These are phyloP conservation scores for Xylariaceae sp. DNA, from an alignment of 2,329 filamentous ascomycete species.

Conservation along the genomic window DNA sequence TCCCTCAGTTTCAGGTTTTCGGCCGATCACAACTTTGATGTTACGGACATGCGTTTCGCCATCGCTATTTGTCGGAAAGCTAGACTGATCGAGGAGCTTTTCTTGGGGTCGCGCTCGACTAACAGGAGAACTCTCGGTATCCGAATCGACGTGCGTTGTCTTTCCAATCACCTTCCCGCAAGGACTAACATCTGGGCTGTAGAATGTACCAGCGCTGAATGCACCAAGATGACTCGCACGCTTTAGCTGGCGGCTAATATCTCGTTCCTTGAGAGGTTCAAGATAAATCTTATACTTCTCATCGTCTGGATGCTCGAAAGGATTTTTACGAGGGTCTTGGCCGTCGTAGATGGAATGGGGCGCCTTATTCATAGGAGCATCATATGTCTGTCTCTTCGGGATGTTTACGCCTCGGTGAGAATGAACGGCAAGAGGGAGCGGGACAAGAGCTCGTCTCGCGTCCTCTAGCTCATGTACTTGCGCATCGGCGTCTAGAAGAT, in stretches of 20 bases:
- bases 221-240: conserved; percentile 37
- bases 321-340: neutral
- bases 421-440: conserved; percentile 28
- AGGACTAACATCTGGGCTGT: conserved; percentile 21
- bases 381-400: neutral
- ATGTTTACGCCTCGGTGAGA: neutral
- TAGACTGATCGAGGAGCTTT: conserved; percentile 15
- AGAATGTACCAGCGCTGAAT: conserved; percentile 32
- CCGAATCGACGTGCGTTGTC: no score
- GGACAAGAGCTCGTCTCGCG: conserved; percentile 24
- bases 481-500: conserved; percentile 33
- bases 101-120: conserved; percentile 4
- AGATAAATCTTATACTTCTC: conserved; percentile 16
- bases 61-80: neutral
- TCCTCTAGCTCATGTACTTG: conserved; percentile 27
- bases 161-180: no score
- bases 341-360: neutral
- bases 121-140: neutral
- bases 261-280: conserved; percentile 45
- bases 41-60: conserved; percentile 14
- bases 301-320: neutral
- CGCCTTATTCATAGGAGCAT: neutral
- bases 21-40: conserved; percentile 32
- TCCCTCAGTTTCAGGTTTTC: neutral
- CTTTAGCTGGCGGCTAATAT: conserved; percentile 50